A percentile compares a stretch with the other conserved stretches of the same genome.
These are phyloP conservation scores for Ceratopteris richardii DNA, from an alignment of 75 land plant genomes.

Conservation along the genomic window DNA sequence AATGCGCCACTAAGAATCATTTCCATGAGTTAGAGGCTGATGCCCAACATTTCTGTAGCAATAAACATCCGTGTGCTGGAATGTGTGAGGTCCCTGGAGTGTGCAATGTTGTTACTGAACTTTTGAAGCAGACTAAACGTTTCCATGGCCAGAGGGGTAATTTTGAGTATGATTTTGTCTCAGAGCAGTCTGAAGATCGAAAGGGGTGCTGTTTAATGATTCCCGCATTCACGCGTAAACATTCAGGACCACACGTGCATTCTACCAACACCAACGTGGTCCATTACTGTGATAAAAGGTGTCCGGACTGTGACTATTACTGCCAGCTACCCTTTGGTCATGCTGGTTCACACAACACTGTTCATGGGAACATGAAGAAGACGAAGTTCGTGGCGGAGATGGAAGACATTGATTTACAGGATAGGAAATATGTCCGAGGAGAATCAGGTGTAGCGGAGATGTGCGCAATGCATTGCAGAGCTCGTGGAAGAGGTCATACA, in stretches of 20 bases:
- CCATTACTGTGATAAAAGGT: constrained; percentile 28
- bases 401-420: constrained; percentile 16
- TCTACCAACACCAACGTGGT: constrained; percentile 16
- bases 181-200: constrained; percentile 17
- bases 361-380: constrained; percentile 27
- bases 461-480: constrained; percentile 31
- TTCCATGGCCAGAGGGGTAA: constrained; percentile 13
- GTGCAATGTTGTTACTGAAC: constrained; percentile 19
- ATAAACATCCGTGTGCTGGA: constrained; percentile 13
- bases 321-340: constrained; percentile 24
- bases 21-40: constrained; percentile 9
- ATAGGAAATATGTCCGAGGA: constrained; percentile 18
- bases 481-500: constrained; percentile 18
- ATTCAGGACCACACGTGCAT: constrained; percentile 19
- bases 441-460: constrained; percentile 19
- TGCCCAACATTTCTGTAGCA: constrained; percentile 16
- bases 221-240: constrained; percentile 13
- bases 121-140: constrained; percentile 13
- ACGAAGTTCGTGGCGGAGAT: constrained; percentile 18
- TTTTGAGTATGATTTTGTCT: constrained; percentile 30
- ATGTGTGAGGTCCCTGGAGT: constrained; percentile 18
- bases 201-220: constrained; percentile 22
- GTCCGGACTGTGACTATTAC: constrained; percentile 26
- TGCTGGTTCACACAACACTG: constrained; percentile 21
- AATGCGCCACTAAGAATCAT: constrained; percentile 13